Evolutionary conservation across 805 yeast genomes (phyloP).

Genomic region (Starmerella geochares): DNA sequence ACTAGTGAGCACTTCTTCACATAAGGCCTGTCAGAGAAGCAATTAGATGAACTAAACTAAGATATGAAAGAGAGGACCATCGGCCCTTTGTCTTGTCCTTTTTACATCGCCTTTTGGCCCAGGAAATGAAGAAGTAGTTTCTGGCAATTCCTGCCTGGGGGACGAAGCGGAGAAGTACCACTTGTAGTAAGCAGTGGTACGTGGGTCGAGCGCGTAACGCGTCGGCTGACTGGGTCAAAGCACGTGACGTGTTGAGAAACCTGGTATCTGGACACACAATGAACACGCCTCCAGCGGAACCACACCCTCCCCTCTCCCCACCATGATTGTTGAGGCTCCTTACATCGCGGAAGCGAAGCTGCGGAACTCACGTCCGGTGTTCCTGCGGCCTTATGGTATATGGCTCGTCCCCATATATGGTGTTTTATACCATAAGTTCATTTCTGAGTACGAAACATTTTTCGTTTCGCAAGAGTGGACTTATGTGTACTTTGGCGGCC

Average conservation of each 20-base stretch:
- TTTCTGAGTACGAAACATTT: constrained; percentile 61
- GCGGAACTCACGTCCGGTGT: constrained; percentile 53
- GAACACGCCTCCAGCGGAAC: constrained; percentile 6
- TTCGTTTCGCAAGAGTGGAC: constrained; percentile 95
- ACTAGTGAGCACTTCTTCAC: too few species aligned
- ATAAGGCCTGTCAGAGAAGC: too few species aligned
- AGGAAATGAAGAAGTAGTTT: too few species aligned
- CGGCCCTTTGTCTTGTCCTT: too few species aligned
- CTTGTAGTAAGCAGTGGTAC: too few species aligned
- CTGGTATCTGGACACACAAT: not conserved
- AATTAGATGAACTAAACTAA: too few species aligned
- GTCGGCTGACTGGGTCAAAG: not conserved
- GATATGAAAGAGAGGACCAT: too few species aligned
- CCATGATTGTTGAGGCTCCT: constrained; percentile 49
- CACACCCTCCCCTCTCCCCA: not conserved
- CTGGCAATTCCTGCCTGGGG: too few species aligned
- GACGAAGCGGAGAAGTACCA: too few species aligned
- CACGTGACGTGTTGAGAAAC: not conserved
- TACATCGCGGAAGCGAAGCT: constrained; percentile 63
- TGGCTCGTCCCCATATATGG: constrained; percentile 78
- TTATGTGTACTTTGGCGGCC: constrained; percentile 67
- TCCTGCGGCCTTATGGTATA: constrained; percentile 65
- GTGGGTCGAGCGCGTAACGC: not conserved
- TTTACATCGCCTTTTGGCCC: too few species aligned
- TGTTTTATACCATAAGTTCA: constrained; percentile 53